Conservation (phyloP, 2,329 filamentous ascomycete genomes). For the Stagonosporopsis chrysanthemi region DNA sequence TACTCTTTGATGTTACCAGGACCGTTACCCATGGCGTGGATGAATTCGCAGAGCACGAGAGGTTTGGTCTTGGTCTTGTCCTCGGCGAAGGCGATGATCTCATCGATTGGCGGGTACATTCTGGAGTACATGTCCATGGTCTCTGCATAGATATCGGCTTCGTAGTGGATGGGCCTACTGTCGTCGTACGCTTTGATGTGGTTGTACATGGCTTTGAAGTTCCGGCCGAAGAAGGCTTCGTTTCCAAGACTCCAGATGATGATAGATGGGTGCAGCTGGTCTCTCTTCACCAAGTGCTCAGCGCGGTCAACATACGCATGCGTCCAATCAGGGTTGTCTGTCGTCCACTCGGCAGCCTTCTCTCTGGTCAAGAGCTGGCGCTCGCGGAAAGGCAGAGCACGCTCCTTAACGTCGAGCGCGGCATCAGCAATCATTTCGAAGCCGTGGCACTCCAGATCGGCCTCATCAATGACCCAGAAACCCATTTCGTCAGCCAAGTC, state of each 20-base stretch:
- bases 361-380: constrained; percentile 64
- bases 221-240: constrained; percentile 74
- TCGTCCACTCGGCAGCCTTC: constrained; percentile 65
- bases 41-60: constrained; percentile 64
- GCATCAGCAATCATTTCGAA: constrained; percentile 51
- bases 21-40: constrained; percentile 76
- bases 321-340: constrained; percentile 67
- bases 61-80: constrained; percentile 58
- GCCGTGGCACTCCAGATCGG: constrained; percentile 58
- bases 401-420: constrained; percentile 32
- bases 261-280: constrained; percentile 75
- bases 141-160: constrained; percentile 67
- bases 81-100: constrained; percentile 58
- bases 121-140: constrained; percentile 71
- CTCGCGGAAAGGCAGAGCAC: constrained; percentile 64
- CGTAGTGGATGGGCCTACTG: constrained; percentile 69
- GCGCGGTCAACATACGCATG: constrained; percentile 73
- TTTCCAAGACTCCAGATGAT: constrained; percentile 79
- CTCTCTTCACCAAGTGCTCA: constrained; percentile 68
- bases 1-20: constrained; percentile 75
- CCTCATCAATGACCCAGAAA: constrained; percentile 68
- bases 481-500: constrained; percentile 71
- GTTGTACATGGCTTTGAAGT: constrained; percentile 72
- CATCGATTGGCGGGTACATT: constrained; percentile 68
- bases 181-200: constrained; percentile 66